These are phyloP conservation scores for Penicillium thymicola DNA, from an alignment of 2,329 filamentous ascomycete genomes.

Conservation along the genomic window DNA sequence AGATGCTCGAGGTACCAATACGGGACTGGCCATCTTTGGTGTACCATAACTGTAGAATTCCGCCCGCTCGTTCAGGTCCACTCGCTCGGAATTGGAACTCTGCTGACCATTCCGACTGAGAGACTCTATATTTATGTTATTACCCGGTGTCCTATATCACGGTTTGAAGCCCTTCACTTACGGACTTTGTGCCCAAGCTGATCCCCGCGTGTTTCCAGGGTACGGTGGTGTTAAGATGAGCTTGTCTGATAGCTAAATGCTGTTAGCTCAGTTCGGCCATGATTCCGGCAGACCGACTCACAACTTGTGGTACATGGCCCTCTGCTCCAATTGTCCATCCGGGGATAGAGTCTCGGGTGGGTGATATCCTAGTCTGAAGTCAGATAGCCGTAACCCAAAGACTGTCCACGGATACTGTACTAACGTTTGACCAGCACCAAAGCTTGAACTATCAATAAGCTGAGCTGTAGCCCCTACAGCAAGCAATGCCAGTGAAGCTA, in stretches of 20 bases:
- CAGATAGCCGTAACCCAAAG: constrained; percentile 4
- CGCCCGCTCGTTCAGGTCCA: constrained; percentile 78
- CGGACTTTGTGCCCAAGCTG: constrained; percentile 70
- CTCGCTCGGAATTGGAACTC: constrained; percentile 85
- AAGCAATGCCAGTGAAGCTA: constrained; percentile 43
- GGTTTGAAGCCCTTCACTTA: constrained; percentile 26
- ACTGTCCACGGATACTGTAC: constrained; percentile 10
- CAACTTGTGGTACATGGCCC: constrained; percentile 54
- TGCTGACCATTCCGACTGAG: constrained; percentile 68
- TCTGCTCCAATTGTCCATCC: constrained; percentile 56
- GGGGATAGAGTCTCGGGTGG: constrained; percentile 48
- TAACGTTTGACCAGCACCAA: constrained; percentile 67
- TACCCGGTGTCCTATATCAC: neutral
- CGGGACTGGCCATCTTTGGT: constrained; percentile 63
- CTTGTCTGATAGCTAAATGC: constrained; percentile 70
- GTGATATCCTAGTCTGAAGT: constrained; percentile 57
- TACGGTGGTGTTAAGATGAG: constrained; percentile 85
- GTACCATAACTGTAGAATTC: constrained; percentile 94
- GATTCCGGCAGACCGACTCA: constrained; percentile 21
- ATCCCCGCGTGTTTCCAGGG: constrained; percentile 79
- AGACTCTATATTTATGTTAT: constrained; percentile 31
- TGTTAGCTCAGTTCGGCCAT: constrained; percentile 12
- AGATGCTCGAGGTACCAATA: constrained; percentile 72
- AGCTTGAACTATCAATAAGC: constrained; percentile 71
- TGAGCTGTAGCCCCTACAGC: constrained; percentile 58